Evolutionary conservation across 352 stramenopile species (phyloP).

Genomic region (Globisporangium heterothallicum): DNA sequence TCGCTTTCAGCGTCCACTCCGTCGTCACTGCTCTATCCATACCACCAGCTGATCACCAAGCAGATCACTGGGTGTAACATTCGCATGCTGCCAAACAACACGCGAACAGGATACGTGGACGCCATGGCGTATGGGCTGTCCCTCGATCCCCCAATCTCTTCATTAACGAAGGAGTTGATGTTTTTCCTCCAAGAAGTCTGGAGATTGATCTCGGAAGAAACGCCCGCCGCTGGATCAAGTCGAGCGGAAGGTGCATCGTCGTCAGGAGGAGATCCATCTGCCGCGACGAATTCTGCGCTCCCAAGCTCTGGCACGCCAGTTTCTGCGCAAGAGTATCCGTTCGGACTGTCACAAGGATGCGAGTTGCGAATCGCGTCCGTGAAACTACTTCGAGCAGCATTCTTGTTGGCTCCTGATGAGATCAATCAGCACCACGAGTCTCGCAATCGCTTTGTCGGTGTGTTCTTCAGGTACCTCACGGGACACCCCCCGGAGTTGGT

Average conservation of each 20-base stretch:
- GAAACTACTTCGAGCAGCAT: slow-evolving; percentile 83
- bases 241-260: slow-evolving; percentile 9
- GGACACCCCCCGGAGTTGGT: slow-evolving; percentile 80
- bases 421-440: slow-evolving; percentile 84
- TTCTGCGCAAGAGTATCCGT: slow-evolving; percentile 82
- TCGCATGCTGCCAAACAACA: slow-evolving; percentile 58
- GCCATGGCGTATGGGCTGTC: slow-evolving; percentile 77
- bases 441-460: slow-evolving; percentile 79
- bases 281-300: slow-evolving; percentile 3
- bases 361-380: slow-evolving; percentile 85
- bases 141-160: slow-evolving; percentile 74
- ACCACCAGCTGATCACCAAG: slow-evolving; percentile 82
- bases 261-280: not conserved
- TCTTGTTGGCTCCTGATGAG: slow-evolving; percentile 75
- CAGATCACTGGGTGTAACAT: slow-evolving; percentile 80
- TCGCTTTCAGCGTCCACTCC: slow-evolving; percentile 46
- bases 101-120: slow-evolving; percentile 78
- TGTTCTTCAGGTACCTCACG: slow-evolving; percentile 90
- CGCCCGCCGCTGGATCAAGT: slow-evolving; percentile 18
- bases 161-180: slow-evolving; percentile 82
- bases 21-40: slow-evolving; percentile 72
- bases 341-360: slow-evolving; percentile 71
- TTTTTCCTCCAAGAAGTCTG: slow-evolving; percentile 84
- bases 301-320: slow-evolving; percentile 26
- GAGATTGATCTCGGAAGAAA: slow-evolving; percentile 77